These are phyloP conservation scores for Prunus persica DNA, from an alignment of 306 rosid species.

Conservation along the genomic window Prunus_persica_NCBIv2 NC_034009.1:17511001-17511500, in stretches of 20 bases:
- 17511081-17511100: neutral
- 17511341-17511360: constrained; percentile 89
- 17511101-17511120: neutral
- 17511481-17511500: neutral
- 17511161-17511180: neutral
- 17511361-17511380: constrained; percentile 64
- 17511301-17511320: constrained; percentile 92
- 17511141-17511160: neutral
- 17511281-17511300: constrained; percentile 87
- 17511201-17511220: neutral
- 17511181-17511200: neutral
- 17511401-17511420: neutral
- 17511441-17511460: neutral
- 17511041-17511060: neutral
- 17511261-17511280: constrained; percentile 45
- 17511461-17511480: neutral
- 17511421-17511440: neutral
- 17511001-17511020: neutral
- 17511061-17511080: neutral
- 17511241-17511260: neutral
- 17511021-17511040: neutral
- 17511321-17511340: constrained; percentile 66
- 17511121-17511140: neutral
- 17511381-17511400: neutral
- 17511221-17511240: constrained; percentile 16